Percentiles rank a stretch among this genome's conserved stretches.
Evolutionary conservation across 345 rosid genomes (phyloP).

Genomic region (Garcia nutans): DNA sequence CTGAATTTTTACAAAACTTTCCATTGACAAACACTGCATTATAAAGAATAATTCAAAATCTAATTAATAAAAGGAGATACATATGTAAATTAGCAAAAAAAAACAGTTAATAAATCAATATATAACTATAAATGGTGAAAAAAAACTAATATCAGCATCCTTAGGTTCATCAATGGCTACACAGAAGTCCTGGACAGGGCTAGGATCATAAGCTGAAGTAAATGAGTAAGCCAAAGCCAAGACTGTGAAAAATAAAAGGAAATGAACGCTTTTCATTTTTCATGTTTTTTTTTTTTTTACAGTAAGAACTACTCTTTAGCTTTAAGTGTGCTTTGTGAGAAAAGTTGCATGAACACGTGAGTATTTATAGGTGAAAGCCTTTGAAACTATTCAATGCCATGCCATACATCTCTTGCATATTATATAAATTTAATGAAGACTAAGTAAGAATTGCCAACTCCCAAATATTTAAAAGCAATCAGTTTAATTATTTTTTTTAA

Average conservation of each 20-base stretch:
- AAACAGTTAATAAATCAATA: no score
- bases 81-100: no score
- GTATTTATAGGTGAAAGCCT: background rate
- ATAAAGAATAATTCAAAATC: background rate
- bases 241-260: background rate
- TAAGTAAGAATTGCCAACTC: no score
- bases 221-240: slow-evolving; percentile 13
- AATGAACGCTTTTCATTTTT: background rate
- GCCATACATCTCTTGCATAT: background rate
- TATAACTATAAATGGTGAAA: background rate
- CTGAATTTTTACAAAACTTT: slow-evolving; percentile 16
- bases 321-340: background rate
- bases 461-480: no score
- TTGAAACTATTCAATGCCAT: no score
- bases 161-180: slow-evolving; percentile 2
- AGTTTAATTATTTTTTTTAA: no score
- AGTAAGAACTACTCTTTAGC: no score
- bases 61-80: no score
- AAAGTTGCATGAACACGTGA: background rate
- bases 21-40: slow-evolving; percentile 17
- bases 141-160: background rate
- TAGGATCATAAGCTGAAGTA: slow-evolving; percentile 13
- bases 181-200: slow-evolving; percentile 20
- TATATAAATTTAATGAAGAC: no score
- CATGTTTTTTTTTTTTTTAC: no score